Evolutionary conservation across 257 asterid species (phyloP).

Genomic region (Craterostigma plantagineum): DNA sequence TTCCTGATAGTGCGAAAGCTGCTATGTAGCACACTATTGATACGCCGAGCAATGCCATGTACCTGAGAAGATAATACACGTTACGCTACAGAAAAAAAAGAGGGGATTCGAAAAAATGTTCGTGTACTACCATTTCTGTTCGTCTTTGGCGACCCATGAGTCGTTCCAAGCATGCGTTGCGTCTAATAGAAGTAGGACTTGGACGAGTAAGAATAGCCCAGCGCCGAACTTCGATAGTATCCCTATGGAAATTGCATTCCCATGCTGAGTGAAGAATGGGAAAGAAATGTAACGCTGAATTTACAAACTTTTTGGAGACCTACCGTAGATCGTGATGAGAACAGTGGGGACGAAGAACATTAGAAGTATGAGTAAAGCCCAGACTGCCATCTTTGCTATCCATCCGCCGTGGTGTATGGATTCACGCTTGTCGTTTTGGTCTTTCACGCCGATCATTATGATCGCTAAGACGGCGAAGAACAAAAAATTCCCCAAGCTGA

Average conservation of each 20-base stretch:
- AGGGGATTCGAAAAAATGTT: not conserved
- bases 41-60: constrained; percentile 56
- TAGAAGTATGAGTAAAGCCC: constrained; percentile 67
- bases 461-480: constrained; percentile 70
- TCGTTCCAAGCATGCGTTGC: constrained; percentile 96
- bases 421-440: constrained; percentile 89
- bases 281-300: no score
- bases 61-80: constrained; percentile 25
- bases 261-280: no score
- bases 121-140: constrained; percentile 89
- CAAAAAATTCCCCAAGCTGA: constrained; percentile 87
- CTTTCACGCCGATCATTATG: constrained; percentile 82
- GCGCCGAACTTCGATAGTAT: constrained; percentile 86
- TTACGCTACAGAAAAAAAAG: not conserved
- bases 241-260: constrained; percentile 43
- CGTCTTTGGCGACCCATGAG: constrained; percentile 96
- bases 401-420: constrained; percentile 89
- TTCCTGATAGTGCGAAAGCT: constrained; percentile 48
- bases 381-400: constrained; percentile 53
- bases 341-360: constrained; percentile 83
- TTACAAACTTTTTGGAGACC: constrained; percentile 17
- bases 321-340: constrained; percentile 45
- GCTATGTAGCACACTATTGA: constrained; percentile 69
- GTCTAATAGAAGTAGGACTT: constrained; percentile 64
- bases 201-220: constrained; percentile 75